These are phyloP conservation scores for Clarireedia homoeocarpa DNA, from an alignment of 2,329 filamentous ascomycete genomes.

Conservation along the genomic window DNA sequence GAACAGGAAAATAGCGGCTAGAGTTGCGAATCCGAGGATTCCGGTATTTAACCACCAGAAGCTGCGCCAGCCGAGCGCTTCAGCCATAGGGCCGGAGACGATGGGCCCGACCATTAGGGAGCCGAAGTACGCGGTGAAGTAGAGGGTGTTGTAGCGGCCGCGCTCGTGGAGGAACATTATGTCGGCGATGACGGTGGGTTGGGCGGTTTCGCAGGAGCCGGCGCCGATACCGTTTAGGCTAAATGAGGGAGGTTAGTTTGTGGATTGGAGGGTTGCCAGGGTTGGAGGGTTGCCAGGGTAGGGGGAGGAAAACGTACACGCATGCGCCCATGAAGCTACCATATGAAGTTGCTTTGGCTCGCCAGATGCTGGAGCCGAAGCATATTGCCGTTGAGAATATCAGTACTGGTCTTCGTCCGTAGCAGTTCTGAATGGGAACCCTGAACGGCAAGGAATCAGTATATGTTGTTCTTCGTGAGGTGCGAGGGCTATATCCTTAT, in stretches of 20 bases:
- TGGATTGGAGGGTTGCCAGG: neutral
- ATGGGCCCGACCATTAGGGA: slow-evolving; percentile 53
- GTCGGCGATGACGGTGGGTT: slow-evolving; percentile 56
- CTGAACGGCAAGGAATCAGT: slow-evolving; percentile 3
- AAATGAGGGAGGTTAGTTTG: neutral
- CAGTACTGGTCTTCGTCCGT: slow-evolving; percentile 41
- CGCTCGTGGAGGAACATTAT: slow-evolving; percentile 58
- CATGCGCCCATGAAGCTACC: slow-evolving; percentile 56
- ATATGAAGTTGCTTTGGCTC: slow-evolving; percentile 49
- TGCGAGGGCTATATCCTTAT: too few species aligned
- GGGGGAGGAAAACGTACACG: slow-evolving; percentile 27
- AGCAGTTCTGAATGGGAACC: slow-evolving; percentile 39
- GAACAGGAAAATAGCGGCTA: slow-evolving; percentile 50
- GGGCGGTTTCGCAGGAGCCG: slow-evolving; percentile 53
- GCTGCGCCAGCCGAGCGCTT: slow-evolving; percentile 48
- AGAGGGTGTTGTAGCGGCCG: slow-evolving; percentile 45
- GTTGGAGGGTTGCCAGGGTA: neutral
- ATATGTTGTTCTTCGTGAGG: too few species aligned
- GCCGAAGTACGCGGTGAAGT: slow-evolving; percentile 56
- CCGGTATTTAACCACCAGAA: slow-evolving; percentile 62
- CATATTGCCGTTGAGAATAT: slow-evolving; percentile 38
- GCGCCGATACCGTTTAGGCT: slow-evolving; percentile 53
- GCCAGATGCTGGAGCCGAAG: slow-evolving; percentile 39
- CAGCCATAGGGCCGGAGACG: slow-evolving; percentile 52
- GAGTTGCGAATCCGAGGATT: slow-evolving; percentile 39